Percentiles rank a stretch among this genome's conserved stretches.
phyloP scores from a whole-genome alignment of 2,329 filamentous ascomycete species.

The Penicillium freii region DNA sequence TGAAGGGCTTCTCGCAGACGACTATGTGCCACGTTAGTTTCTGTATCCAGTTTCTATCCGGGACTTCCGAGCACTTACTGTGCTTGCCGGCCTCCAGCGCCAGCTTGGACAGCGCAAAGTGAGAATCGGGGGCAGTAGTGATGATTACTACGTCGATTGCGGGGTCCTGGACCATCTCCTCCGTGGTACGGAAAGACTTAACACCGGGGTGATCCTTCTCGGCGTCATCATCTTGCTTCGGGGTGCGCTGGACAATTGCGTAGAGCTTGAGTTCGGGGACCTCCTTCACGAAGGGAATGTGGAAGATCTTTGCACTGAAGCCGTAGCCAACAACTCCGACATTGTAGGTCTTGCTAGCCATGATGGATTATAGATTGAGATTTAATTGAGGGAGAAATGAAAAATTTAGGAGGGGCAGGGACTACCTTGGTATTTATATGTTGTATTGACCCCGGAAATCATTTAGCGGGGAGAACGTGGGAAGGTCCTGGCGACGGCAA shows the following conservation, averaged over 20 bases:
- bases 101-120: constrained; percentile 63
- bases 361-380: constrained; percentile 18
- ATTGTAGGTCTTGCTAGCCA: constrained; percentile 51
- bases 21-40: constrained; percentile 43
- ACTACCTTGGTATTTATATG: too few relatives aligned
- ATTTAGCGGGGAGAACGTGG: constrained; percentile 27
- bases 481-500: constrained; percentile 39
- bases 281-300: constrained; percentile 72
- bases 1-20: constrained; percentile 80
- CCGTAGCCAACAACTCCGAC: constrained; percentile 61
- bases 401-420: background rate
- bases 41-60: background rate
- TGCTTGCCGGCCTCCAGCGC: constrained; percentile 71
- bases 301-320: constrained; percentile 73
- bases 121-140: constrained; percentile 68
- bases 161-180: constrained; percentile 64
- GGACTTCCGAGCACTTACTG: constrained; percentile 30
- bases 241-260: constrained; percentile 72
- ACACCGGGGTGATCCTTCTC: constrained; percentile 64
- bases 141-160: constrained; percentile 68
- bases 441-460: background rate
- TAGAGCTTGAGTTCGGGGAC: constrained; percentile 66
- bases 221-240: constrained; percentile 63
- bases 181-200: constrained; percentile 62
- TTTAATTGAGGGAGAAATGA: constrained; percentile 25